Percentiles rank a stretch among this genome's conserved stretches.
Conservation (phyloP, 1,139 yeast genomes). For the Pichia sp. region DNA sequence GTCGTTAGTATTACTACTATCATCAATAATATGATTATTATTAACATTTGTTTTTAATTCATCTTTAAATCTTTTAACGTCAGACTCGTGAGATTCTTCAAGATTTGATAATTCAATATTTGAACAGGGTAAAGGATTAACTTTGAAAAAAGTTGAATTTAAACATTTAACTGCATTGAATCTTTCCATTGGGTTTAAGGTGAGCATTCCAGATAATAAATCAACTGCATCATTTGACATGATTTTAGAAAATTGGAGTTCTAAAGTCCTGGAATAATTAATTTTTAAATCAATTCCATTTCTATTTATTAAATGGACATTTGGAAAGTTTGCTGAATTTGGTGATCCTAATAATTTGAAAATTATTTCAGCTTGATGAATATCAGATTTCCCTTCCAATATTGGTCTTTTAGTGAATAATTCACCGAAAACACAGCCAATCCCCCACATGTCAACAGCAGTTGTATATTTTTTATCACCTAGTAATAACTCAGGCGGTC, state of each 20-base stretch:
- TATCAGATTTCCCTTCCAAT: constrained; percentile 75
- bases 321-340: constrained; percentile 55
- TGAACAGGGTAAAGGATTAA: constrained; percentile 55
- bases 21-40: background rate
- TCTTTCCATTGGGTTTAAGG: constrained; percentile 64
- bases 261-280: constrained; percentile 49
- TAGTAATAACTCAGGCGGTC: constrained; percentile 87
- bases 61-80: constrained; percentile 56
- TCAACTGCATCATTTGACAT: constrained; percentile 30
- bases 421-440: constrained; percentile 95
- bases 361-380: constrained; percentile 83
- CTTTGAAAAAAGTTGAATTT: constrained; percentile 58
- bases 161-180: constrained; percentile 76
- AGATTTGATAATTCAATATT: constrained; percentile 58
- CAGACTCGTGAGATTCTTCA: constrained; percentile 87
- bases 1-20: too few relatives aligned
- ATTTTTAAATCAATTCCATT: constrained; percentile 31
- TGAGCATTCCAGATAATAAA: constrained; percentile 49
- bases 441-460: constrained; percentile 95
- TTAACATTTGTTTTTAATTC: constrained; percentile 18
- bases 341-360: constrained; percentile 85
- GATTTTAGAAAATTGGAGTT: constrained; percentile 36
- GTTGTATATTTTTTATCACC: constrained; percentile 87
- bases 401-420: constrained; percentile 77
- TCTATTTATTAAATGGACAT: constrained; percentile 59